Base-by-base conservation (phyloP, 768 basidiomycete species). In the Trametes coccinea region DNA sequence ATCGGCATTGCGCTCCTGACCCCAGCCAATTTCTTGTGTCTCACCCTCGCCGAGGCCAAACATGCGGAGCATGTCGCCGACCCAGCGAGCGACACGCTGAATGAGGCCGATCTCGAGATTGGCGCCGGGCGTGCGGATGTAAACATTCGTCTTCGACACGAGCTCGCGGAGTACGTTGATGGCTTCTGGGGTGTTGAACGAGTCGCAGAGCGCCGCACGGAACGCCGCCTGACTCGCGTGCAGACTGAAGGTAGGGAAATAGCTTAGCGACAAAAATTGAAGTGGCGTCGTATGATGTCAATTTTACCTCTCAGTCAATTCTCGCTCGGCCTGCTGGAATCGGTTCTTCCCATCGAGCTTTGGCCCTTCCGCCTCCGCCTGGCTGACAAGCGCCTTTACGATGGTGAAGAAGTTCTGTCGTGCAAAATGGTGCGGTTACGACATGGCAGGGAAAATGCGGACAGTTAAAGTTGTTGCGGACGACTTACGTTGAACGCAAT, bases 161-260 rank as follows among this genome's bases (percentile, higher is more conserved):
- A 98, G 79, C 61, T 95, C 89, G 11, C 90, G 82, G 16, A 98
- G 76, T 58, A 86, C 77, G 67, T 84, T 82, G 27, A 98, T 74
- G 0, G 94, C 95, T 16, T 78, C 81, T 2, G 95, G 93, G 0
- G 97, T 98, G 73, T 98, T 95, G 82, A 98, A 97, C 0, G 95
- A 98, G 74, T 99, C 96, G 75, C 91, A 95, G 49, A 99, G 86
- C 0, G 95, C 92, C 11, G 77, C 80, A 55, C 93, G 87, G 82
- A 99, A 96, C 7, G 83, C 80, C 44, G 81, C 67, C 72, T 95
- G 95, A 49, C 87, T 84, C 55, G 84, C 78, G 65, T 90, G 81
- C 39, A 95, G 79, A 67, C 94, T 97, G 49, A 59, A 61, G 34
- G 43, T 30, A 10, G 34, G 56, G 46, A 16, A 31, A 29, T 14